Conservation (phyloP, 345 rosid genomes). For the Leavenworthia alabamica region DNA sequence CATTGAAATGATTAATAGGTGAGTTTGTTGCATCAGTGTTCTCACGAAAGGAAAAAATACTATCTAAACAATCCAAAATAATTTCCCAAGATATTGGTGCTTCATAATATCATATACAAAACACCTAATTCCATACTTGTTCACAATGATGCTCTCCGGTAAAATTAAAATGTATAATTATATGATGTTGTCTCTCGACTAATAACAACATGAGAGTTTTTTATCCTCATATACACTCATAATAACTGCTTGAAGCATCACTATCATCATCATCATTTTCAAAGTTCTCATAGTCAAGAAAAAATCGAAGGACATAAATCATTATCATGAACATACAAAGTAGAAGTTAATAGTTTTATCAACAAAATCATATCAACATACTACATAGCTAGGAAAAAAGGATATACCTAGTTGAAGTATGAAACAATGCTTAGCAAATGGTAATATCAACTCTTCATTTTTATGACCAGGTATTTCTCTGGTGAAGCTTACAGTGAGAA, state of each 20-base stretch:
- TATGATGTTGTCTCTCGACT: conserved; percentile 40
- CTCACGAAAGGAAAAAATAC: conserved; percentile 13
- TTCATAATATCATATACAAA: background rate
- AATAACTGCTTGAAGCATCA: conserved; percentile 68
- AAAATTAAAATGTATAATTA: background rate
- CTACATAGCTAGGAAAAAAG: conserved; percentile 1
- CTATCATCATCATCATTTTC: conserved; percentile 56
- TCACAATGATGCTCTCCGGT: background rate
- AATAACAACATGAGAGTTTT: conserved; percentile 37
- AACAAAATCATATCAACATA: conserved; percentile 1
- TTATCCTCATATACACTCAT: conserved; percentile 47
- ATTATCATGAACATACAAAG: conserved; percentile 52
- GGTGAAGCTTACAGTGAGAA: conserved; percentile 64
- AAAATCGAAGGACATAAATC: conserved; percentile 67
- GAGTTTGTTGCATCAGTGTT: conserved; percentile 46
- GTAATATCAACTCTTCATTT: conserved; percentile 88
- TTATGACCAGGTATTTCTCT: conserved; percentile 80
- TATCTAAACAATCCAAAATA: background rate
- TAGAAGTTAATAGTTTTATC: background rate
- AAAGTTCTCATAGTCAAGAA: conserved; percentile 82
- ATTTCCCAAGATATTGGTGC: background rate
- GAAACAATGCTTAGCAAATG: conserved; percentile 80
- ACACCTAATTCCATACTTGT: background rate
- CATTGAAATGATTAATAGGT: conserved; percentile 75
- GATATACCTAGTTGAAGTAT: conserved; percentile 65